Evolutionary conservation across 306 rosid genomes (phyloP), one percentile per base, ranked within the genome.

Genomic region (Delonix regia): DNA sequence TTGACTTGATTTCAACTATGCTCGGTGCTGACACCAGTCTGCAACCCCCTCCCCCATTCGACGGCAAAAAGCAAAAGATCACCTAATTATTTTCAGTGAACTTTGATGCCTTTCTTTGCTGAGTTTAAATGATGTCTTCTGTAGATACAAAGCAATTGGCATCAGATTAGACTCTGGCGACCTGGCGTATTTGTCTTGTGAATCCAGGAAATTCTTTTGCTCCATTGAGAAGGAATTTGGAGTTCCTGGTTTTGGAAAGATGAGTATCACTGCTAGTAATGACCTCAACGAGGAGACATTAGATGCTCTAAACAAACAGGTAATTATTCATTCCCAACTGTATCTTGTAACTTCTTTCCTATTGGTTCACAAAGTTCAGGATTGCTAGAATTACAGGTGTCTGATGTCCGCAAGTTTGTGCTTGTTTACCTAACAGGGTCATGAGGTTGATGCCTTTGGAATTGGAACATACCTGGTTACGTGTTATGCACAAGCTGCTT

Each of bases 291-390:
- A 96, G 88, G 99, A 93, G 87, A 96, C 99, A 19, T 75, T 96
- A 79, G 99, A 93, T 85, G 99, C 99, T 76, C 83, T 96, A 86
- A 96, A 96, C 86, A 96, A 96, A 87, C 99, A 96, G 94, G 99
- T 94, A 86, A 71, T 74, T 38, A 22, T 24, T 69, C 65, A 28
- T 34, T 77, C 73, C 48, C 41, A 61, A 41, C 39, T 56, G 62
- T 68, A 73, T 7, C 74, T 67, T 65, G 34, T 44, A 7, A 34
- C 47, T n/a, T 66, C n/a, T 73, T 25, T 24, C 80, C 56, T 57
- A 34, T 45, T 76, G 63, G 49, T 67, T 86, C 65, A 4, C 4
- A 88, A 89, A 74, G 63, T 60, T 59, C 13, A 60, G 9, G 52
- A 27, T 28, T 24, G 59, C 56, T 44, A 60, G 39, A 13, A 44